phyloP scores from a whole-genome alignment of 257 asterid species.

The Thymus mandschuricus region DNA sequence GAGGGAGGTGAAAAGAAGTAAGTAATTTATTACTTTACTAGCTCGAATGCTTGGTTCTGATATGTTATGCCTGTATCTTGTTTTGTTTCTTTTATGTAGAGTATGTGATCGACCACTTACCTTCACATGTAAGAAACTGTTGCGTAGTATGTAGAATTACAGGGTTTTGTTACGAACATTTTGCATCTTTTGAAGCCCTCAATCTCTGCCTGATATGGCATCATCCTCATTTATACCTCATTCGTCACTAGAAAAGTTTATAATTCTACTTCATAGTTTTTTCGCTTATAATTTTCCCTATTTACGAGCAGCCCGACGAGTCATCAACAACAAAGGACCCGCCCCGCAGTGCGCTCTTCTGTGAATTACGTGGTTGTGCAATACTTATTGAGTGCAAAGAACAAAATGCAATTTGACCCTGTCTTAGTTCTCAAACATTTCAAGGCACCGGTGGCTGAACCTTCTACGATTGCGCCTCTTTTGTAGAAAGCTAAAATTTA shows the following conservation, averaged over 20 bases:
- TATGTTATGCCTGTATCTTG: not conserved
- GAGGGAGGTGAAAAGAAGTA: conserved; percentile 73
- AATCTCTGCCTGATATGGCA: not conserved
- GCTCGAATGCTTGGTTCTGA: not conserved
- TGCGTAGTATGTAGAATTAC: not conserved
- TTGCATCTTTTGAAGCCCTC: not conserved
- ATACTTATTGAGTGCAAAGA: no score
- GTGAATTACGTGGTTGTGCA: no score
- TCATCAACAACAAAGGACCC: no score
- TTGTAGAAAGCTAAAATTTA: no score
- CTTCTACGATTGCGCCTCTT: no score
- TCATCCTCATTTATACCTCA: not conserved
- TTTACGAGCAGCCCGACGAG: no score
- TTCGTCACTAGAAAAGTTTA: not conserved
- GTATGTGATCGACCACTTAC: not conserved
- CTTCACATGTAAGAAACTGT: not conserved
- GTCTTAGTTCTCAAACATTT: no score
- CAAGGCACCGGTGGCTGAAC: no score
- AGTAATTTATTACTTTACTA: conserved; percentile 22
- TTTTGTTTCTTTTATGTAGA: not conserved
- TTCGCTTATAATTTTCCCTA: not conserved
- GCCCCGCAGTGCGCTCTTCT: no score
- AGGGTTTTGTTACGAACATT: not conserved
- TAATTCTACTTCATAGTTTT: not conserved
- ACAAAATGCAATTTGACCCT: no score